These are phyloP conservation scores for Rutstroemia sp. DNA, from an alignment of 2,329 filamentous ascomycete species.

Conservation along the genomic window DNA sequence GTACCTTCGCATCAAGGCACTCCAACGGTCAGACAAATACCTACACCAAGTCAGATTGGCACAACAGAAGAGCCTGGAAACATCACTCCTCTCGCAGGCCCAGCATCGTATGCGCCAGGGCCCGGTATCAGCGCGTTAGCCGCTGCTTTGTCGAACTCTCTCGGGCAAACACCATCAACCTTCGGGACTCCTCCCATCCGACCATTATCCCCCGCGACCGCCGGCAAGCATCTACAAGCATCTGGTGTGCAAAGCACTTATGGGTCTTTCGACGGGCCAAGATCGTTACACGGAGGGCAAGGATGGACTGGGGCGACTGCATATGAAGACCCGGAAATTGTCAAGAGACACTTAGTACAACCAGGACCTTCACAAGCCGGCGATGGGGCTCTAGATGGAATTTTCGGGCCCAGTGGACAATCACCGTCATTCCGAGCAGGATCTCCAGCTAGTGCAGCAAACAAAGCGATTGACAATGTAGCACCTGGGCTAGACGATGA, in stretches of 20 bases:
- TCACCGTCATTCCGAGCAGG: slow-evolving; percentile 31
- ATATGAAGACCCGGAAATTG: slow-evolving; percentile 84
- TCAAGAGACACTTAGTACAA: slow-evolving; percentile 81
- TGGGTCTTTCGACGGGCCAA: slow-evolving; percentile 73
- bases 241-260: slow-evolving; percentile 61
- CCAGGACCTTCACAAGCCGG: slow-evolving; percentile 42
- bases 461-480: slow-evolving; percentile 26
- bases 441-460: slow-evolving; percentile 28
- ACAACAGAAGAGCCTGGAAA: slow-evolving; percentile 32
- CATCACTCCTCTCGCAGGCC: slow-evolving; percentile 48
- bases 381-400: slow-evolving; percentile 18
- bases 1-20: slow-evolving; percentile 40
- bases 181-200: slow-evolving; percentile 57
- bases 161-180: slow-evolving; percentile 62
- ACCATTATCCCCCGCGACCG: slow-evolving; percentile 49
- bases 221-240: slow-evolving; percentile 32
- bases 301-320: slow-evolving; percentile 46
- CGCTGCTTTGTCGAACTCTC: slow-evolving; percentile 71
- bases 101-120: slow-evolving; percentile 53
- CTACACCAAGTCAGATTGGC: slow-evolving; percentile 37
- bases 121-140: slow-evolving; percentile 84
- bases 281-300: slow-evolving; percentile 34
- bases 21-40: slow-evolving; percentile 42
- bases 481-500: slow-evolving; percentile 49
- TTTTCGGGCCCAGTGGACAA: slow-evolving; percentile 25